phyloP scores from a whole-genome alignment of 805 yeast genomes.

The Cyberlindnera bimundalis region DNA sequence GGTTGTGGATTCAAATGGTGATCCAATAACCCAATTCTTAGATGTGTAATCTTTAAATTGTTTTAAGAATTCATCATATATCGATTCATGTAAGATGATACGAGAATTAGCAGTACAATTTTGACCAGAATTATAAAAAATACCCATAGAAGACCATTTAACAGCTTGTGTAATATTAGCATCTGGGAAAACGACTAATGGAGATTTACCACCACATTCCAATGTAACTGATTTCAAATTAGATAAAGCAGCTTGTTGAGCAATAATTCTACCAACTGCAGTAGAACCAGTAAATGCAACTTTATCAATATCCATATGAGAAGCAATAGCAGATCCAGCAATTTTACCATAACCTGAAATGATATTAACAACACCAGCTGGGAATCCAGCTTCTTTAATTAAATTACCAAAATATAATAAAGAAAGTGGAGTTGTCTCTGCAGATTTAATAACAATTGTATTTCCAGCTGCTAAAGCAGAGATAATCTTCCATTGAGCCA shows the following conservation, averaged over 20 bases:
- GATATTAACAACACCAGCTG: conserved; percentile 73
- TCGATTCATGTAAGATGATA: conserved; percentile 51
- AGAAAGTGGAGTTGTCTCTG: conserved; percentile 73
- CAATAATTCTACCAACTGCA: conserved; percentile 62
- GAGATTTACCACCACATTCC: conserved; percentile 75
- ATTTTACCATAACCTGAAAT: conserved; percentile 67
- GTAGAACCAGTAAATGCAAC: conserved; percentile 68
- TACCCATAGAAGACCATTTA: conserved; percentile 65
- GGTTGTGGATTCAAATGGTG: conserved; percentile 43
- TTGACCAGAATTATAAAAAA: conserved; percentile 64
- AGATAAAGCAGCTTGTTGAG: conserved; percentile 62
- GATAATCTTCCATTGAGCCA: conserved; percentile 76
- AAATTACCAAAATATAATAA: conserved; percentile 61
- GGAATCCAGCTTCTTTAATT: conserved; percentile 68
- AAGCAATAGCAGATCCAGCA: conserved; percentile 66
- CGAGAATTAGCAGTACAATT: conserved; percentile 67
- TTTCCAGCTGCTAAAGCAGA: conserved; percentile 79
- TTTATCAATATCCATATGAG: conserved; percentile 55
- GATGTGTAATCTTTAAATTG: conserved; percentile 43
- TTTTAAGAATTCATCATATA: conserved; percentile 51
- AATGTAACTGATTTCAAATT: conserved; percentile 62
- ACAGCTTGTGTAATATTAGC: conserved; percentile 64
- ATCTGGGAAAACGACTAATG: conserved; percentile 57
- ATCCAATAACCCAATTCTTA: conserved; percentile 52
- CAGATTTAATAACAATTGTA: conserved; percentile 67